A percentile compares a stretch with the other conserved stretches of the same genome.
phyloP scores from a whole-genome alignment of 2,329 filamentous ascomycete genomes.

The Zalaria obscura region DNA sequence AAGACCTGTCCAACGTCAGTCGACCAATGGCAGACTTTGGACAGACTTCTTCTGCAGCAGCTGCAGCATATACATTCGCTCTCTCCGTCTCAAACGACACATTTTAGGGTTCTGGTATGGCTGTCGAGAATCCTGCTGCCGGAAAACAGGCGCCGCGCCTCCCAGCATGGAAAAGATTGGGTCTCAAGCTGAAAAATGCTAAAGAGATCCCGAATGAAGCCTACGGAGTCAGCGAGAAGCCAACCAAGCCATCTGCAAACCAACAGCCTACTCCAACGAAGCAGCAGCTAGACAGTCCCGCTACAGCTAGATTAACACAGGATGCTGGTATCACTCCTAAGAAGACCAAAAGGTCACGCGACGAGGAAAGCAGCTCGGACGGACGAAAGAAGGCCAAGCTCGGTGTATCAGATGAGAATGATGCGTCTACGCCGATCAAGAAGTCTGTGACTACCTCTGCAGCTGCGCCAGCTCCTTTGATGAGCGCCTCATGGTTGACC shows the following conservation, averaged over 20 bases:
- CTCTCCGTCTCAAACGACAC: neutral
- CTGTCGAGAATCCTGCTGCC: neutral
- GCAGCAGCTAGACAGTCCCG: too few species aligned
- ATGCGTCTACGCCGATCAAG: slow-evolving; percentile 1
- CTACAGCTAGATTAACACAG: too few species aligned
- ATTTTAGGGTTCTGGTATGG: neutral
- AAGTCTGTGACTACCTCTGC: slow-evolving; percentile 2
- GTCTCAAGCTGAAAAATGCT: slow-evolving; percentile 44
- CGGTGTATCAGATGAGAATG: neutral
- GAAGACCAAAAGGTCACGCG: neutral
- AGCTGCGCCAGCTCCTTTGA: neutral
- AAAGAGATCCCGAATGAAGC: slow-evolving; percentile 16
- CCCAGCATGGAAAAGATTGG: slow-evolving; percentile 47
- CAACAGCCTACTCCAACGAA: too few species aligned
- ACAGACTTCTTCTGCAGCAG: too few species aligned
- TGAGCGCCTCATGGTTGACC: too few species aligned
- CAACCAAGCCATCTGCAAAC: too few species aligned
- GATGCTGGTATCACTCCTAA: neutral
- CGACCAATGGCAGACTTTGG: neutral
- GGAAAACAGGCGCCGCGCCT: slow-evolving; percentile 15
- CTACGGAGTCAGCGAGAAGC: neutral
- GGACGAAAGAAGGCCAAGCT: neutral
- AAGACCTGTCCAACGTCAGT: neutral
- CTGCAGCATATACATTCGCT: neutral
- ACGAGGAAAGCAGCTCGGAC: neutral